Conservation (phyloP, 2,329 filamentous ascomycete species). For the Polychaeton citri region DNA sequence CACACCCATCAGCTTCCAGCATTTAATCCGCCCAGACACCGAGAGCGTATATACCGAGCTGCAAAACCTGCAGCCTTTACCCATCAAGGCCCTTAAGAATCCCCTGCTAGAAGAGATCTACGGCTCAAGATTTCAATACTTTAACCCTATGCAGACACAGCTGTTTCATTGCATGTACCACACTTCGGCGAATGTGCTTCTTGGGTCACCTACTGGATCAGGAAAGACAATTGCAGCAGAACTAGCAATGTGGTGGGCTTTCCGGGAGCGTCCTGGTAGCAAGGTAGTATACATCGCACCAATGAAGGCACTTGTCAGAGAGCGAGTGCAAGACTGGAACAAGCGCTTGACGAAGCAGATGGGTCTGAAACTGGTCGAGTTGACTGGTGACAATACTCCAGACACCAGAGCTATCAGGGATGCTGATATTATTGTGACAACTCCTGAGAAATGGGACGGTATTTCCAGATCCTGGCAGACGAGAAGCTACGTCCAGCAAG, state of each 20-base stretch:
- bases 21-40: slow-evolving; percentile 91
- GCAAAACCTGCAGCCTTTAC: slow-evolving; percentile 78
- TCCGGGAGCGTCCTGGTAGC: slow-evolving; percentile 81
- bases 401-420: slow-evolving; percentile 91
- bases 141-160: slow-evolving; percentile 99
- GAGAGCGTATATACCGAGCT: slow-evolving; percentile 96
- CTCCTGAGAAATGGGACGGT: slow-evolving; percentile 99
- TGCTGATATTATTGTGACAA: slow-evolving; percentile 95
- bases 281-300: slow-evolving; percentile 99
- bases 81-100: slow-evolving; percentile 78
- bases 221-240: slow-evolving; percentile 96
- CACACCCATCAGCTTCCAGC: slow-evolving; percentile 89
- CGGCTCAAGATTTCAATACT: slow-evolving; percentile 77
- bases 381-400: slow-evolving; percentile 96
- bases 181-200: slow-evolving; percentile 77
- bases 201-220: slow-evolving; percentile 92
- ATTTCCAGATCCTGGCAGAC: slow-evolving; percentile 98
- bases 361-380: slow-evolving; percentile 80
- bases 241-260: slow-evolving; percentile 99
- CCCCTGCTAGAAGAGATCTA: slow-evolving; percentile 80
- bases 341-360: slow-evolving; percentile 67
- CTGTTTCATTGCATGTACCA: slow-evolving; percentile 96
- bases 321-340: slow-evolving; percentile 92
- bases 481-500: slow-evolving; percentile 86
- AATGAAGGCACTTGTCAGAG: slow-evolving; percentile 96